Base-by-base conservation (phyloP, 2,329 filamentous ascomycete genomes). In the Microsporum audouinii region DNA sequence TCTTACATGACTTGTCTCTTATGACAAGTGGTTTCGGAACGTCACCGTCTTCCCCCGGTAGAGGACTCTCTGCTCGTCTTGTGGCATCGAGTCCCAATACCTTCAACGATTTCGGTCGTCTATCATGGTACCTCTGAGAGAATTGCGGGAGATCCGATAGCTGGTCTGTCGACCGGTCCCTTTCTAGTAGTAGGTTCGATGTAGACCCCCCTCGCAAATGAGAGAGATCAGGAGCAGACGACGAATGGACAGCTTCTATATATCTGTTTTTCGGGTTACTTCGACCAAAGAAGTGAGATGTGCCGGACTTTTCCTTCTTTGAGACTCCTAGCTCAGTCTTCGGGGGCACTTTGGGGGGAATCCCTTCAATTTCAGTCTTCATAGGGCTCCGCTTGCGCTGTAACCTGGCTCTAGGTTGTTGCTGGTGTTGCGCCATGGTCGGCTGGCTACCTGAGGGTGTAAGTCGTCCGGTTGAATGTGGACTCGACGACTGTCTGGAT, bases 341-440 rank as follows among this genome's bases (percentile, higher is more conserved):
- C 8, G 57, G 57, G 4, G 57, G 57, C 38, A 59, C 57, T 8
- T 47, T 59, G 12, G 57, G 57, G 14, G 57, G 57, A 12, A 47
- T 47, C 7, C 31, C 57, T 7, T 59, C 57, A 5, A 41, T 36
- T 34, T 59, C 41, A 34, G 29, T 17, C 57, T 47, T 34, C 29
- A 8, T 59, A n/a, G 57, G 55, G 14, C 34, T 57, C n/a, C 55
- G 31, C 33, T 34, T 34, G 39, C 57, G 31, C 14, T 45, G 38
- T 27, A 34, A 29, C 14, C 38, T 38, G 29, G 31, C 23, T 49
- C 61, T 27, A 49, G 38, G 43, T 38, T 59, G 43, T 57, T 65
- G 63, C 10, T 36, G 43, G 27, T 59, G 43, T 45, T 65, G 63
- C 7, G 31, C 55, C 23, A 47, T 51, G 12, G 49, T 29, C 45